Conservation (phyloP, 164 flowering plant genomes). For the Buxus sempervirens region DNA sequence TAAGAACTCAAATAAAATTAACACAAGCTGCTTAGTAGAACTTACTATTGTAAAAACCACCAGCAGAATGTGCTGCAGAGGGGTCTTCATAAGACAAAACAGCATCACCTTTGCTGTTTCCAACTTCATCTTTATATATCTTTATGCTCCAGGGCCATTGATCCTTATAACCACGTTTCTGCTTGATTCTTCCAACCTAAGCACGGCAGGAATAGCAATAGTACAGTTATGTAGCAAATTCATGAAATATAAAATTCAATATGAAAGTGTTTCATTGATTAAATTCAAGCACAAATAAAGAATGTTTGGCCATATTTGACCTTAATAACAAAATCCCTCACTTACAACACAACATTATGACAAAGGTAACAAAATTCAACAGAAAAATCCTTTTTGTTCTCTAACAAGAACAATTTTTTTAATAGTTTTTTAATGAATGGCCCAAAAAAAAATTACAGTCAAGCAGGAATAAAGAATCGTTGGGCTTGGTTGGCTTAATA, state of each 20-base stretch:
- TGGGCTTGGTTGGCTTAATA: too few species aligned
- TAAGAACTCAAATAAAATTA: neutral
- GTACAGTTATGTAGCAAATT: neutral
- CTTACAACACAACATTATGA: too few species aligned
- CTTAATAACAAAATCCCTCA: too few species aligned
- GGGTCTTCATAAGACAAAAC: conserved; percentile 89
- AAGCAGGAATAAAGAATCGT: too few species aligned
- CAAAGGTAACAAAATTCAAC: too few species aligned
- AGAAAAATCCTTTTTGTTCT: too few species aligned
- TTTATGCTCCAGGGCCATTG: conserved; percentile 98
- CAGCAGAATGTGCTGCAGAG: conserved; percentile 97
- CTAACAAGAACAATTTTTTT: too few species aligned
- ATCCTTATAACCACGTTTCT: conserved; percentile 95
- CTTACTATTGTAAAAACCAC: conserved; percentile 82
- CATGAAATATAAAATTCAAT: neutral
- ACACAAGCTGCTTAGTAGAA: neutral
- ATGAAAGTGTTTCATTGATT: too few species aligned
- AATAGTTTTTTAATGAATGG: too few species aligned
- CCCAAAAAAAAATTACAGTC: too few species aligned
- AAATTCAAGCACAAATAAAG: too few species aligned
- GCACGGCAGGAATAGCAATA: conserved; percentile 6
- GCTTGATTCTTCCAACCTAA: conserved; percentile 96
- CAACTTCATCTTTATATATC: conserved; percentile 82
- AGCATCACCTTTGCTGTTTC: conserved; percentile 93
- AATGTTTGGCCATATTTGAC: too few species aligned